A percentile compares a stretch with the other conserved stretches of the same genome.
Conservation (phyloP, 805 yeast genomes). For the Saccharomycopsis sp. region DNA sequence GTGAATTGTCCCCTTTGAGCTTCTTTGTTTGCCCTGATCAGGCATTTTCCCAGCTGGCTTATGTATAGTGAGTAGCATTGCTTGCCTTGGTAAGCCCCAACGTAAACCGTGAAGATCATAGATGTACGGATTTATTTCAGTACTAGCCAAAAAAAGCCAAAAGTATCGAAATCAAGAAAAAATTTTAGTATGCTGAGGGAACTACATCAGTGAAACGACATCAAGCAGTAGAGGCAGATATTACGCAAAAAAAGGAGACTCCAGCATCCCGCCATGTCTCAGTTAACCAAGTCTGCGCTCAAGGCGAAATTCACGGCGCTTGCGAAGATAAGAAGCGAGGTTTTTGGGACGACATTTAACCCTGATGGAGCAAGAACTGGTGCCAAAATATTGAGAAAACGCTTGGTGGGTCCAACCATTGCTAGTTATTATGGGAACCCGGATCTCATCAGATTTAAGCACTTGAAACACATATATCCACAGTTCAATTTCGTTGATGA, state of each 20-base stretch:
- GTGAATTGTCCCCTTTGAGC: no score
- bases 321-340: constrained; percentile 52
- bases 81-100: no score
- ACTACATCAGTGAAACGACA: no score
- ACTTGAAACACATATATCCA: constrained; percentile 48
- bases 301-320: constrained; percentile 18
- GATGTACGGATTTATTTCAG: no score
- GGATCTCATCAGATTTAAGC: constrained; percentile 56
- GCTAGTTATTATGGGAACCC: constrained; percentile 70
- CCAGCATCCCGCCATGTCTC: constrained; percentile 24
- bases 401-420: constrained; percentile 67
- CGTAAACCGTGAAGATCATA: no score
- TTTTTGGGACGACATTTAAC: constrained; percentile 66
- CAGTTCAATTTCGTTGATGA: constrained; percentile 50
- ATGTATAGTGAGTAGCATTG: no score
- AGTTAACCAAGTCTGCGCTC: background rate
- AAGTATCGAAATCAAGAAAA: no score
- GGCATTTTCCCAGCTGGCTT: no score
- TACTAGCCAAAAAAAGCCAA: no score
- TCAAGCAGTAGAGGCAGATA: no score
- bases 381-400: constrained; percentile 56
- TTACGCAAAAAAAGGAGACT: background rate
- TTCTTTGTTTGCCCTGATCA: no score
- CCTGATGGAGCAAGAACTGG: constrained; percentile 66
- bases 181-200: no score